These are phyloP conservation scores for Rutidosis leptorrhynchoides DNA, from an alignment of 129 eudicot species.

Conservation along the genomic window DNA sequence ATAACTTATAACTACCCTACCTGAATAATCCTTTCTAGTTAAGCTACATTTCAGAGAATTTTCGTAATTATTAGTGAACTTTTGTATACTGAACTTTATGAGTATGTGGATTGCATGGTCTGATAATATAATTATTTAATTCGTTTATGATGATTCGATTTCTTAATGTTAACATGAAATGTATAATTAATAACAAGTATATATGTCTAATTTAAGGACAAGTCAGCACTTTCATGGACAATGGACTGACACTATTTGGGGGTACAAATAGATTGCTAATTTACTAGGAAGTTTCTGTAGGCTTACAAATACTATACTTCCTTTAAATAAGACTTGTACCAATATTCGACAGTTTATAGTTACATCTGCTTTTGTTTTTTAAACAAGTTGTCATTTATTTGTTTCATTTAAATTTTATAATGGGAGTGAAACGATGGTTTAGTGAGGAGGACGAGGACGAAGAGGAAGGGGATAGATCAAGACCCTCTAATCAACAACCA, in stretches of 20 bases:
- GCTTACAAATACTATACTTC: constrained; percentile 10
- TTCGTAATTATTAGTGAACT: too few relatives aligned
- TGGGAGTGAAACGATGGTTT: constrained; percentile 54
- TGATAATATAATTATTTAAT: background rate
- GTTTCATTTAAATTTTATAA: constrained; percentile 28
- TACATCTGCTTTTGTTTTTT: constrained; percentile 10
- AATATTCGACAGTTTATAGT: constrained; percentile 25
- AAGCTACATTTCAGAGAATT: too few relatives aligned
- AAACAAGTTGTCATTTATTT: constrained; percentile 5
- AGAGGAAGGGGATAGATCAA: constrained; percentile 35
- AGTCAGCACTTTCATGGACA: constrained; percentile 7
- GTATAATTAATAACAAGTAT: too few relatives aligned
- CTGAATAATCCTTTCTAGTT: too few relatives aligned
- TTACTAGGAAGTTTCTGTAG: constrained; percentile 33
- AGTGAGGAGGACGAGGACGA: constrained; percentile 25
- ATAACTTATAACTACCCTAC: background rate
- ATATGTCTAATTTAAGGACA: constrained; percentile 12
- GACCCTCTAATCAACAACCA: constrained; percentile 33
- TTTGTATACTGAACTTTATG: too few relatives aligned
- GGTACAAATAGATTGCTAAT: background rate
- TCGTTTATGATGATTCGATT: background rate
- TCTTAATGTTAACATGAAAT: background rate
- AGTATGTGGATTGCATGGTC: too few relatives aligned
- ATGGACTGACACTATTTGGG: background rate
- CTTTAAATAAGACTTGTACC: constrained; percentile 23